Evolutionary conservation across 257 asterid species (phyloP).

Genomic region (Scutellaria baicalensis): DNA sequence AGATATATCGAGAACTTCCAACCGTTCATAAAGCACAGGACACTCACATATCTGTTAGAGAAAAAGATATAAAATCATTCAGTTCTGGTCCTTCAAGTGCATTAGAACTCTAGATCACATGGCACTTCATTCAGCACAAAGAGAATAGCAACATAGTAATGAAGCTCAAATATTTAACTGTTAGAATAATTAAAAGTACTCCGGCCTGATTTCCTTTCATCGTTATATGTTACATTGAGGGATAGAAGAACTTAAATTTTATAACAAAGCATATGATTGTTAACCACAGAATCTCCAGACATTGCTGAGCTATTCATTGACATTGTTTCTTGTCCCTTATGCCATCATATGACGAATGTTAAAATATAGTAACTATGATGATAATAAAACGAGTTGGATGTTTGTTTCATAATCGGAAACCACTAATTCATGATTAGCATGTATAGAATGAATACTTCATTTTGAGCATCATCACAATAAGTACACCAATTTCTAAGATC

Average conservation of each 20-base stretch:
- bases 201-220: not conserved
- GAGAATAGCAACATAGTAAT: not conserved
- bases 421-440: not conserved
- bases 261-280: not conserved
- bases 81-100: not conserved
- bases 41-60: constrained; percentile 73
- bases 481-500: not conserved
- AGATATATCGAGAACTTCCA: constrained; percentile 87
- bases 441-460: not conserved
- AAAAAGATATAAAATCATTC: not conserved
- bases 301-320: not conserved
- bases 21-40: constrained; percentile 56
- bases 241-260: not conserved
- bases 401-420: not conserved
- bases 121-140: not conserved
- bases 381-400: not conserved
- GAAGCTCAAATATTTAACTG: not conserved
- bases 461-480: not conserved
- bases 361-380: not conserved
- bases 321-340: not conserved
- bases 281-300: not conserved
- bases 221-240: not conserved
- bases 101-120: not conserved
- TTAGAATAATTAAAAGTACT: not conserved
- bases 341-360: not conserved